Evolutionary conservation across 495 filamentous ascomycete genomes (phyloP), one percentile per base, ranked within the genome.

Genomic region (Penicillium arizonense): DNA sequence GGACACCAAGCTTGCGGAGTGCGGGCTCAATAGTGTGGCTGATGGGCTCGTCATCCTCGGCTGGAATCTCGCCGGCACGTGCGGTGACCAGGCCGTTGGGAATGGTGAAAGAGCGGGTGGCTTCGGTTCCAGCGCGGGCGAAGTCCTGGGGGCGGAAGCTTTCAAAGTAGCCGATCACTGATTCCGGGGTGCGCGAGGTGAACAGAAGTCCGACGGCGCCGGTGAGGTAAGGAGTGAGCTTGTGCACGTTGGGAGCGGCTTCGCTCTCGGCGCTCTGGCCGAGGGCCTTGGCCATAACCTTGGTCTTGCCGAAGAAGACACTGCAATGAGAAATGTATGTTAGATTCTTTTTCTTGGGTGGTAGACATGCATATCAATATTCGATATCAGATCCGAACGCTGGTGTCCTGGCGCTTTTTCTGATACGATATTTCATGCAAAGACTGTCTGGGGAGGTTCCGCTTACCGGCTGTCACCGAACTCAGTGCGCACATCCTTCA

Each of bases 241-340:
- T 70, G 70, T 84, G 77, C 62, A 93, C 78, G 63, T 86, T 85
- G 40, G 85, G 79, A 57, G 88, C 86, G 71, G 88, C 83, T 71
- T 90, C 88, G 60, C 84, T 83, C 62, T 90, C 88, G 58, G 83
- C 75, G 51, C 73, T 84, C 38, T 77, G 75, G 59, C 92, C 93
- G 10, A 98, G 86, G 45, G 94, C 90, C 73, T 90, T 87, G 52
- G 90, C 87, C 88, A 96, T 97, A 63, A 97, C 91, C 76, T 97
- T 97, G 41, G 93, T 97, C 72, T 97, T 97, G 70, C 94, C 94
- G 71, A 97, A 97, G 83, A 97, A 97, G 67, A 98, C 68, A 53
- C 93, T 91, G 50, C 26, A 47, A 47, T 16, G n/a, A 33, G 28
- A 2, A 18, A 16, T 41, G 5, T 21, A 42, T 9, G 30, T 46